A percentile compares a stretch with the other conserved stretches of the same genome.
Conservation (phyloP, 441 rosid species). For the Gossypium davidsonii region DNA sequence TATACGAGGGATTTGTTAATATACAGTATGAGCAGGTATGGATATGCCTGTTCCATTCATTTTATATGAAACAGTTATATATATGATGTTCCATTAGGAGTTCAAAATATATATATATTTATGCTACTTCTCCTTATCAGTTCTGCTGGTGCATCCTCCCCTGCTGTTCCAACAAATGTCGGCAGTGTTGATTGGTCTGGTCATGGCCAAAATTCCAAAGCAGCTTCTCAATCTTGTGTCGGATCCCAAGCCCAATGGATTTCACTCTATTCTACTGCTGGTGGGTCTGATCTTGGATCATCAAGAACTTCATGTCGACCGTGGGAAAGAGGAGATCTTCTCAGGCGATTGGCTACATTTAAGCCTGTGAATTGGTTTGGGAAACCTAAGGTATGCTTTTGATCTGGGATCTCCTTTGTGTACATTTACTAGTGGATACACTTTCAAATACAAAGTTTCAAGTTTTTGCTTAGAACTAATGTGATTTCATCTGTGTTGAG, state of each 20-base stretch:
- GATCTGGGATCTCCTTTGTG: not conserved
- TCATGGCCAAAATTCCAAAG: slow-evolving; percentile 58
- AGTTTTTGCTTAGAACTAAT: not conserved
- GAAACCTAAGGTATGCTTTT: slow-evolving; percentile 68
- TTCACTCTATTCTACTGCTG: slow-evolving; percentile 44
- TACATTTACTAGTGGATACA: not conserved
- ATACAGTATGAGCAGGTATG: not conserved
- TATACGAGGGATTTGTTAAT: not conserved
- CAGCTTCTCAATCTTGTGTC: slow-evolving; percentile 41
- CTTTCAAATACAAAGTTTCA: not conserved
- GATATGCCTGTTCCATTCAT: not conserved
- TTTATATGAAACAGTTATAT: not conserved
- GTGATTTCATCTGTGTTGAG: not conserved
- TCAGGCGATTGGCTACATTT: slow-evolving; percentile 92
- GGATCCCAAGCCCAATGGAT: slow-evolving; percentile 51
- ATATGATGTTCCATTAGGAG: not conserved
- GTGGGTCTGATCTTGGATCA: slow-evolving; percentile 48
- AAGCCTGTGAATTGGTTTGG: slow-evolving; percentile 89
- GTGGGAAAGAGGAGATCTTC: slow-evolving; percentile 95
- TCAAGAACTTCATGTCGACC: slow-evolving; percentile 79
- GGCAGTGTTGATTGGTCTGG: slow-evolving; percentile 63
- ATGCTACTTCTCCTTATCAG: slow-evolving; percentile 28
- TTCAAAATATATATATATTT: slow-evolving; percentile 1
- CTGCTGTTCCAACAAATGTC: slow-evolving; percentile 59
- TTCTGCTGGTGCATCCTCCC: slow-evolving; percentile 96